A percentile compares a stretch with the other conserved stretches of the same genome.
Conservation (phyloP, 129 eudicot species). For the Arctium minus region DNA sequence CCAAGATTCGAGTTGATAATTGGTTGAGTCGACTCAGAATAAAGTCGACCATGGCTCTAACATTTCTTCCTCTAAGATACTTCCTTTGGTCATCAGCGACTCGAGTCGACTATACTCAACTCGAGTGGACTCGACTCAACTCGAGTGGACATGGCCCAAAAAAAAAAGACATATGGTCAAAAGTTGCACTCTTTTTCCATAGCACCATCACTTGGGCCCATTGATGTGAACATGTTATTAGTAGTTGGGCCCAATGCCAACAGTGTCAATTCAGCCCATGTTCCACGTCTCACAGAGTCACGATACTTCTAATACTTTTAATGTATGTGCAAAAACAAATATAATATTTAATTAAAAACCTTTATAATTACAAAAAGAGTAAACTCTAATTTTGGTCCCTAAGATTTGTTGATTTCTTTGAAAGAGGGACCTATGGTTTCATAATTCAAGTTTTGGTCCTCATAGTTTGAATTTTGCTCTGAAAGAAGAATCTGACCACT, state of each 20-base stretch:
- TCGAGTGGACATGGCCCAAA: not conserved
- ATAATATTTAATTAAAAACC: not conserved
- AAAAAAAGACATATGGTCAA: not conserved
- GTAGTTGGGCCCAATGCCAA: constrained; percentile 23
- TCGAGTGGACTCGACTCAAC: not conserved
- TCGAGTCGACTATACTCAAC: not conserved
- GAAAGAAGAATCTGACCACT: too few species aligned
- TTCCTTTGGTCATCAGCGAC: not conserved
- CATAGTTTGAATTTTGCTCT: too few species aligned
- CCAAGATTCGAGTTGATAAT: not conserved
- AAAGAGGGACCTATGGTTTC: too few species aligned
- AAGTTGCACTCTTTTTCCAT: constrained; percentile 10
- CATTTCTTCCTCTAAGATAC: not conserved
- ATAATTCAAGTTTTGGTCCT: too few species aligned
- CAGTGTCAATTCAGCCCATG: constrained; percentile 24
- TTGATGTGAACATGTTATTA: constrained; percentile 17
- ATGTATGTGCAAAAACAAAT: not conserved
- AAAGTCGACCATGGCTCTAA: not conserved
- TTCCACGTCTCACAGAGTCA: not conserved
- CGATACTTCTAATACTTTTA: constrained; percentile 1
- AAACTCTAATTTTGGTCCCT: too few species aligned
- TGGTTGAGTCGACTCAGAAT: not conserved
- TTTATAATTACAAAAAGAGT: too few species aligned
- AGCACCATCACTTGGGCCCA: constrained; percentile 15
- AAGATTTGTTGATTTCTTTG: too few species aligned